Evolutionary conservation across 106 monocot species (phyloP).

Genomic region (Dactylorhiza incarnata): DNA sequence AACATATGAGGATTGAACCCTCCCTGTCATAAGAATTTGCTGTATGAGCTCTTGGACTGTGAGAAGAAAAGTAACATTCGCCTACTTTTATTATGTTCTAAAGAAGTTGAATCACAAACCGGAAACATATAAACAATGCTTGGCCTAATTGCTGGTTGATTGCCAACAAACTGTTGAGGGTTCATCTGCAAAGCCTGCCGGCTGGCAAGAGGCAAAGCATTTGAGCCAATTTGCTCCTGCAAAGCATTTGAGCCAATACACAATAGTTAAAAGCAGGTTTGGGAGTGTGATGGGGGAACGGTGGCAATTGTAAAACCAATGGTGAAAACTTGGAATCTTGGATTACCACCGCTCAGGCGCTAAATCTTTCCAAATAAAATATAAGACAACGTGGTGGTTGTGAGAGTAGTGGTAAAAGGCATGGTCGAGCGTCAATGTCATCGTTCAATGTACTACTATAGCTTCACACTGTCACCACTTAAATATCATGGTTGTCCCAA

Average conservation of each 20-base stretch:
- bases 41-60: background rate
- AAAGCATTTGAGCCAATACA: background rate
- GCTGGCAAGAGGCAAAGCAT: constrained; percentile 12
- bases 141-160: constrained; percentile 30
- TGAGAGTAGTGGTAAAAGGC: too few relatives aligned
- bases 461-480: too few relatives aligned
- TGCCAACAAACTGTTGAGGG: constrained; percentile 21
- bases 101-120: constrained; percentile 17
- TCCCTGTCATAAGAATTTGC: constrained; percentile 22
- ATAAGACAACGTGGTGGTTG: too few relatives aligned
- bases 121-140: constrained; percentile 58
- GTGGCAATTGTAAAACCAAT: too few relatives aligned
- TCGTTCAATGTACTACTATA: too few relatives aligned
- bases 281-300: too few relatives aligned
- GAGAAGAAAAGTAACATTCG: background rate
- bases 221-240: constrained; percentile 16
- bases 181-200: constrained; percentile 23
- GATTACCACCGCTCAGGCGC: too few relatives aligned
- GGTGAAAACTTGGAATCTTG: too few relatives aligned
- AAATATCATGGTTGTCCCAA: too few relatives aligned
- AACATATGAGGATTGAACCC: constrained; percentile 44
- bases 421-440: too few relatives aligned
- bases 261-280: background rate
- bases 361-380: too few relatives aligned
- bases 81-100: background rate